Percentiles rank a stretch among this genome's conserved stretches.
These are phyloP conservation scores for Fusarium sp. DNA, from an alignment of 2,329 filamentous ascomycete genomes.

Conservation along the genomic window DNA sequence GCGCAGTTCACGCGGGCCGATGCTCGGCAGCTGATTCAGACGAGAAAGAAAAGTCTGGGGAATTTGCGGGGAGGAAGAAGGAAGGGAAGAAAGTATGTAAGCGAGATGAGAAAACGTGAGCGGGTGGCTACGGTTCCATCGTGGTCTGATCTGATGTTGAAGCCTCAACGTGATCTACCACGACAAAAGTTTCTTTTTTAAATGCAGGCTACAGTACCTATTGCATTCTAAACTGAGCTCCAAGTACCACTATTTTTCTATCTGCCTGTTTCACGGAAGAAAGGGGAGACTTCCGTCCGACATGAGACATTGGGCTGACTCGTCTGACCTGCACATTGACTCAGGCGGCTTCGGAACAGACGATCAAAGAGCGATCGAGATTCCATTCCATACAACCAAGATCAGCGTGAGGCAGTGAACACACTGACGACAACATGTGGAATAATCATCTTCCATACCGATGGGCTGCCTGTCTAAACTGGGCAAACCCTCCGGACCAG, in stretches of 20 bases:
- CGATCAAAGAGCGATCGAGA: conserved; percentile 34
- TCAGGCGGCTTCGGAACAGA: conserved; percentile 2
- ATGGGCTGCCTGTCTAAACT: neutral
- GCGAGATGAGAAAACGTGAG: neutral
- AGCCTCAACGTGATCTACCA: conserved; percentile 11
- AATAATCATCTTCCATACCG: neutral
- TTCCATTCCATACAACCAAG: conserved; percentile 1
- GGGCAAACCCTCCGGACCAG: neutral
- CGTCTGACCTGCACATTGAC: neutral
- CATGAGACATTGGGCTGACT: conserved; percentile 28
- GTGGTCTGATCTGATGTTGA: conserved; percentile 14
- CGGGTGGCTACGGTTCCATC: conserved; percentile 1
- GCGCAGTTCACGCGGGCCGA: conserved; percentile 16
- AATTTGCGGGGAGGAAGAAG: conserved; percentile 27
- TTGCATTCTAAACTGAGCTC: neutral
- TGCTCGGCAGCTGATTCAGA: conserved; percentile 34
- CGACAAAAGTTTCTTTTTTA: neutral
- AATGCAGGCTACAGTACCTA: neutral
- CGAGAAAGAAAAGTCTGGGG: conserved; percentile 27
- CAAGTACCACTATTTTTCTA: neutral
- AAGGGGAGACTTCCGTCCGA: conserved; percentile 3
- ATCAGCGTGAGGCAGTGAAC: neutral
- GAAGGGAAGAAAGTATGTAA: neutral
- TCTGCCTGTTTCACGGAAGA: neutral
- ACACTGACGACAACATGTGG: neutral